Conservation (phyloP, 768 basidiomycete genomes). For the Dictyophora rubrovolvata region DNA sequence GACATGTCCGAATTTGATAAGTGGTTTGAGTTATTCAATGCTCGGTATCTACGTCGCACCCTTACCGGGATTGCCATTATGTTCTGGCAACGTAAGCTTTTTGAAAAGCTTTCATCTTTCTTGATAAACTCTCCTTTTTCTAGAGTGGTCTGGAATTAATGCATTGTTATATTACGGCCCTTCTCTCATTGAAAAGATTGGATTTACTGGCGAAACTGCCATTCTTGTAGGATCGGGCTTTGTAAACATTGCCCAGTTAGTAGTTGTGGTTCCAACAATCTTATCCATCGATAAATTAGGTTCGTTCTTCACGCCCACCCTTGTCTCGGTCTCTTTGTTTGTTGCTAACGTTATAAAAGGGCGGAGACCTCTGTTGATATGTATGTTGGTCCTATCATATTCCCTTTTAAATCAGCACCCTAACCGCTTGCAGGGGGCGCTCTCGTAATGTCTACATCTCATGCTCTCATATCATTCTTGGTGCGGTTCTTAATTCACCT, state of each 20-base stretch:
- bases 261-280: constrained; percentile 69
- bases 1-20: constrained; percentile 27
- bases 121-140: not conserved
- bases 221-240: constrained; percentile 67
- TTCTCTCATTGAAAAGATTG: constrained; percentile 53
- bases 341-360: constrained; percentile 26
- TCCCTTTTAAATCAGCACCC: not conserved
- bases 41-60: constrained; percentile 49
- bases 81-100: constrained; percentile 68
- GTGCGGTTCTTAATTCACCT: constrained; percentile 26
- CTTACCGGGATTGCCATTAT: constrained; percentile 63
- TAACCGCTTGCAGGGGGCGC: constrained; percentile 36
- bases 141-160: constrained; percentile 86
- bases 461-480: constrained; percentile 53
- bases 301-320: constrained; percentile 16
- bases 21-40: constrained; percentile 50
- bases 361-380: constrained; percentile 52
- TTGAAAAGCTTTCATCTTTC: not conserved
- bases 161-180: constrained; percentile 79
- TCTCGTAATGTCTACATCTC: constrained; percentile 50
- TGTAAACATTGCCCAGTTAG: constrained; percentile 66
- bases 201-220: constrained; percentile 47
- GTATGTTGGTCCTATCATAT: constrained; percentile 17
- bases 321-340: not conserved
- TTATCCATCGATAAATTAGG: constrained; percentile 59